These are phyloP conservation scores for Ensete ventricosum DNA, from an alignment of 176 grass and related monocot species.

Conservation along the genomic window DNA sequence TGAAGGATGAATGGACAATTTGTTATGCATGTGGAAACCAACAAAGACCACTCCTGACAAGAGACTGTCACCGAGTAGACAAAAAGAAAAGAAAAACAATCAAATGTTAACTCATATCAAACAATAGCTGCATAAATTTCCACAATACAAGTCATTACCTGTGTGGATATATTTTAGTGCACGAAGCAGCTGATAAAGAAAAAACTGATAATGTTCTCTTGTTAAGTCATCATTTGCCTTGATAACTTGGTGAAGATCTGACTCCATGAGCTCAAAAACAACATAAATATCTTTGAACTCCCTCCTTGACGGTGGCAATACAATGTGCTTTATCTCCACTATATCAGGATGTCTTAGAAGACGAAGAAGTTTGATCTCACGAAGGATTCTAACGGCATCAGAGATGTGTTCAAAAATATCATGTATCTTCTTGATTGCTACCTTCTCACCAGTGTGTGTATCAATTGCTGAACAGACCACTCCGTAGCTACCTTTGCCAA, in stretches of 20 bases:
- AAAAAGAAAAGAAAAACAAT: neutral
- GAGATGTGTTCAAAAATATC: conserved; percentile 88
- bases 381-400: conserved; percentile 79
- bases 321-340: conserved; percentile 91
- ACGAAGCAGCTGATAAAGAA: conserved; percentile 91
- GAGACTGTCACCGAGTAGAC: neutral
- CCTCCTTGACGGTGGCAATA: conserved; percentile 72
- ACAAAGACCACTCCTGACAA: no score
- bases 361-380: conserved; percentile 87
- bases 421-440: conserved; percentile 87
- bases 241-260: conserved; percentile 94
- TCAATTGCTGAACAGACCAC: conserved; percentile 88
- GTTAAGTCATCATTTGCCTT: conserved; percentile 97
- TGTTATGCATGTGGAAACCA: no score
- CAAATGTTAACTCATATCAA: neutral
- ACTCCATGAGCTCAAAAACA: conserved; percentile 94
- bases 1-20: no score
- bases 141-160: conserved; percentile 27
- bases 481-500: conserved; percentile 89
- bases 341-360: conserved; percentile 83
- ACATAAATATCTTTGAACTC: conserved; percentile 88
- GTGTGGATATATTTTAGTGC: conserved; percentile 95
- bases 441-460: conserved; percentile 72
- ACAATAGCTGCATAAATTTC: neutral
- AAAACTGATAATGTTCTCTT: conserved; percentile 88